Conservation (phyloP, 192 early-diverging fungal genomes). For the Oehlia diaphana region DNA sequence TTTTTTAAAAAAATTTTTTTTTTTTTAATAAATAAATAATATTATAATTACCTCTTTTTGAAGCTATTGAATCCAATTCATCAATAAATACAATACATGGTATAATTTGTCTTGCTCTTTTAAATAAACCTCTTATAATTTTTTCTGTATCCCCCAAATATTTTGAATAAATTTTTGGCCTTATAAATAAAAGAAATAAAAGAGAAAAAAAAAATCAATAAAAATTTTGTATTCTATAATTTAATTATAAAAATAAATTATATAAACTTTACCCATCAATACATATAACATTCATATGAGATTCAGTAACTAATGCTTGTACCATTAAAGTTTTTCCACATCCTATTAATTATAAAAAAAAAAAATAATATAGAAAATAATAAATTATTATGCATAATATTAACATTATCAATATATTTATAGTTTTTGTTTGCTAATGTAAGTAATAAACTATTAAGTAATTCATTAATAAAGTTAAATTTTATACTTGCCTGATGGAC, state of each 20-base stretch:
- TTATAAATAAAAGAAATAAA: slow-evolving; percentile 52
- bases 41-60: slow-evolving; percentile 62
- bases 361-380: not conserved
- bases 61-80: slow-evolving; percentile 89
- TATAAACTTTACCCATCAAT: slow-evolving; percentile 86
- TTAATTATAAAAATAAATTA: slow-evolving; percentile 72
- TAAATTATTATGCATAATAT: too few relatives aligned
- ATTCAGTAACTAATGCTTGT: slow-evolving; percentile 73
- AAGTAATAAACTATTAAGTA: too few relatives aligned
- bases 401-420: too few relatives aligned
- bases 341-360: slow-evolving; percentile 44
- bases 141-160: slow-evolving; percentile 94
- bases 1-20: not conserved
- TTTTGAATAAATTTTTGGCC: slow-evolving; percentile 92
- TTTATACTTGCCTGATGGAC: slow-evolving; percentile 71
- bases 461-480: not conserved
- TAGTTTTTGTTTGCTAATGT: too few relatives aligned
- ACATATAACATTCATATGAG: slow-evolving; percentile 80
- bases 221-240: slow-evolving; percentile 59
- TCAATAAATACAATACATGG: slow-evolving; percentile 95
- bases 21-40: not conserved
- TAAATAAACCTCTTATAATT: slow-evolving; percentile 77
- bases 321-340: slow-evolving; percentile 91
- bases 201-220: slow-evolving; percentile 80
- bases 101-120: slow-evolving; percentile 75